phyloP scores from a whole-genome alignment of 805 yeast genomes.

The Nakazawaea ishiwadae region DNA sequence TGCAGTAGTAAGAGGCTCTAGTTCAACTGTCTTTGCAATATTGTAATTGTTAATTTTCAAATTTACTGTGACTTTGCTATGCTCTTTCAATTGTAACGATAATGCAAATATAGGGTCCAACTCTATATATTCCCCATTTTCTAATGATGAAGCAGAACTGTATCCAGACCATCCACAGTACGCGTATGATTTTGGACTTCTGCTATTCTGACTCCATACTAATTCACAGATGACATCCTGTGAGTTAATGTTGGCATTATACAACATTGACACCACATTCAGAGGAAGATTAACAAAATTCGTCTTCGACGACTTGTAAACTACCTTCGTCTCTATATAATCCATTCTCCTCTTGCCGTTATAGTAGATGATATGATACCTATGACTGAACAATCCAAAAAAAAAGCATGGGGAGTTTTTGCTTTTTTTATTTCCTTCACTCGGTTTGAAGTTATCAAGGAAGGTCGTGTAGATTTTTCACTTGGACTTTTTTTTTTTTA shows the following conservation, averaged over 20 bases:
- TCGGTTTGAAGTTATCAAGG: no score
- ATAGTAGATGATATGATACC: no score
- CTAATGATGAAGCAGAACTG: not conserved
- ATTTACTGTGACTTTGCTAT: slow-evolving; percentile 33
- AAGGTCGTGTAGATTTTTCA: no score
- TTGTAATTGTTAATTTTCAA: slow-evolving; percentile 43
- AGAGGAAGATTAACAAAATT: slow-evolving; percentile 35
- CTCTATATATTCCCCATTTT: slow-evolving; percentile 33
- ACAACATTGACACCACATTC: slow-evolving; percentile 28
- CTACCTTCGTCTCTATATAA: slow-evolving; percentile 18
- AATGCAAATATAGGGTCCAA: slow-evolving; percentile 66
- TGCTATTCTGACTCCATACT: slow-evolving; percentile 14
- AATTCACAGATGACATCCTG: slow-evolving; percentile 35
- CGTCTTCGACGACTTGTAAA: slow-evolving; percentile 20
- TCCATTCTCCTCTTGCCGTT: slow-evolving; percentile 15
- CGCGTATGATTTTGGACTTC: slow-evolving; percentile 13
- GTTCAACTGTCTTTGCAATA: slow-evolving; percentile 56
- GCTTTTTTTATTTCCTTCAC: no score
- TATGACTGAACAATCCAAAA: no score
- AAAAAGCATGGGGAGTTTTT: not conserved
- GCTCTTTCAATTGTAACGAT: slow-evolving; percentile 40
- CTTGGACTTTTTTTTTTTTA: not conserved
- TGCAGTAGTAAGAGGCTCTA: slow-evolving; percentile 70
- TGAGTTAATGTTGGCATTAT: slow-evolving; percentile 33
- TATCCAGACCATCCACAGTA: slow-evolving; percentile 43